Conservation (phyloP, 139 green algal genomes). For the Volvox africanus region DNA sequence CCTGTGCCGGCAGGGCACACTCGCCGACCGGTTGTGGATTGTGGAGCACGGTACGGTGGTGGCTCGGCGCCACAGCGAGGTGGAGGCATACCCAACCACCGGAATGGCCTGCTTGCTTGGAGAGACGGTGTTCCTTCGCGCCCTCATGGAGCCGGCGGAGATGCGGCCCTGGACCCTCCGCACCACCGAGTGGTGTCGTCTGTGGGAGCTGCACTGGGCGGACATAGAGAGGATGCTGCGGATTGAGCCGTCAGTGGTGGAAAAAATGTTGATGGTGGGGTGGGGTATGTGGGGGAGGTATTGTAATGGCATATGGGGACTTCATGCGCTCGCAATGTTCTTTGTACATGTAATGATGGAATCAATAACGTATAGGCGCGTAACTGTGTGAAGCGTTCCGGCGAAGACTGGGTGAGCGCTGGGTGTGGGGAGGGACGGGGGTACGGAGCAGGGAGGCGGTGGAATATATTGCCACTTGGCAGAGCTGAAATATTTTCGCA, state of each 20-base stretch:
- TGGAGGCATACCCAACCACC: constrained; percentile 31
- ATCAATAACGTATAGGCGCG: neutral
- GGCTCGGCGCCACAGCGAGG: constrained; percentile 52
- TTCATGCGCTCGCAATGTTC: too few species aligned
- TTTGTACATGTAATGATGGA: too few species aligned
- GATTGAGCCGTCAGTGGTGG: neutral
- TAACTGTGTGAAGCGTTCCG: neutral
- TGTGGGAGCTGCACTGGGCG: constrained; percentile 40
- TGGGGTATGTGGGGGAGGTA: neutral
- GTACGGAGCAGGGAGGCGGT: neutral
- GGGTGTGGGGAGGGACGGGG: neutral
- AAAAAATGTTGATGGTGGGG: neutral
- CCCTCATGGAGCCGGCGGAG: constrained; percentile 13
- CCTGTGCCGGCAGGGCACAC: constrained; percentile 57
- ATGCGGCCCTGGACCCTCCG: constrained; percentile 35
- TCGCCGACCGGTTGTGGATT: constrained; percentile 59
- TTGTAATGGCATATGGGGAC: neutral
- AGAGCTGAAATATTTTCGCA: too few species aligned
- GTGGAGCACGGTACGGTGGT: constrained; percentile 48
- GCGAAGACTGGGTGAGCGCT: neutral
- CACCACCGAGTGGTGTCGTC: neutral
- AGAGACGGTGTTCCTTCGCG: constrained; percentile 42
- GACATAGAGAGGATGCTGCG: constrained; percentile 33
- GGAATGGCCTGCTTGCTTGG: constrained; percentile 40
- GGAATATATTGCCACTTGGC: neutral